Evolutionary conservation across 192 early-diverging fungal genomes (phyloP), one percentile per base, ranked within the genome.

Genomic region (Rhizophagus sp.): DNA sequence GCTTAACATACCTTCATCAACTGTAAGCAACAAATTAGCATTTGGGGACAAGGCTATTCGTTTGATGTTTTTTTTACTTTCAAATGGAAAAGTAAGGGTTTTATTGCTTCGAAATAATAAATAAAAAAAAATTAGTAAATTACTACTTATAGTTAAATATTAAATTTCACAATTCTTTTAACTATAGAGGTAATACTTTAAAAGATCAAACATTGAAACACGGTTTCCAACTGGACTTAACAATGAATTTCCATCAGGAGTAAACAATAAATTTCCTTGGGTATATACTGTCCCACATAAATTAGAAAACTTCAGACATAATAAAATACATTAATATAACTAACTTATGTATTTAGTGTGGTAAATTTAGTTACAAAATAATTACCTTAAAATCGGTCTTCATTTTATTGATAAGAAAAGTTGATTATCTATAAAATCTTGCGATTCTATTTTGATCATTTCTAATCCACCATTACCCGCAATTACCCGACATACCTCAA

Each of bases 261-360:
- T 96, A 83, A 97, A 99, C 33, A 97, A 86, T 27, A 99, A 82
- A 84, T 98, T 99, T n/a, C 97, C 98, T 81, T 93, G 89, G 75
- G 92, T 94, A 85, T 98, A 99, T 19, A 99, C 98, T 10, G 97
- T 97, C 47, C 98, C 98, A 82, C 95, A 97, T 77, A 99, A 88
- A 86, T 98, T 98, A 63, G 96, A 96, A 82, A 99, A 99, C 90
- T 96, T 89, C 47, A 88, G 84, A 72, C 30, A 15, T 1, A 41
- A 41, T 41, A 62, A 27, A 44, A 50, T 25, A 34, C 22, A 24
- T 69, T 57, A 62, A 36, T n/a, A 39, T 19, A 30, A 24, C 30
- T 30, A 36, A 30, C 30, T 13, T 24, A 34, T 22, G 11, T 15
- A 30, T 8, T 8, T 6, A 8, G 39, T 41, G 39, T 5, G 39